These are phyloP conservation scores for Saccharomyces paradoxus DNA, from an alignment of 805 yeast genomes.

Conservation along the genomic window DNA sequence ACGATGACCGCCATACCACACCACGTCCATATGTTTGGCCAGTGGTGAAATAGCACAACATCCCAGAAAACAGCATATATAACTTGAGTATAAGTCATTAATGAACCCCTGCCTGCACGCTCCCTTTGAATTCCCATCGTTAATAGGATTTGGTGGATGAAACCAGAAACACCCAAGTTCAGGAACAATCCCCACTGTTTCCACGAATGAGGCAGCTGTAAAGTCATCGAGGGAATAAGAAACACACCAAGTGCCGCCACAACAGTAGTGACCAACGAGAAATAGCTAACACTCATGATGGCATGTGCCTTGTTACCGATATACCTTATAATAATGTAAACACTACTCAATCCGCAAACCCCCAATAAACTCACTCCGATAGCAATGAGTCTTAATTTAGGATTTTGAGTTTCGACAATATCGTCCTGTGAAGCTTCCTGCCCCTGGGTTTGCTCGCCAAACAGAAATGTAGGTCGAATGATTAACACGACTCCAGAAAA, in stretches of 20 bases:
- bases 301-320: slow-evolving; percentile 77
- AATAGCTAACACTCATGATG: slow-evolving; percentile 64
- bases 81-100: slow-evolving; percentile 68
- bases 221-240: slow-evolving; percentile 46
- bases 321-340: slow-evolving; percentile 59
- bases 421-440: neutral
- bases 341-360: slow-evolving; percentile 58
- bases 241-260: slow-evolving; percentile 47
- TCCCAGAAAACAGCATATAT: slow-evolving; percentile 73
- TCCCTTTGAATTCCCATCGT: slow-evolving; percentile 81
- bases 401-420: slow-evolving; percentile 22
- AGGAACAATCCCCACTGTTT: slow-evolving; percentile 59
- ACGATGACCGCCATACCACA: slow-evolving; percentile 62
- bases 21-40: slow-evolving; percentile 60
- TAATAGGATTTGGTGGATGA: slow-evolving; percentile 65
- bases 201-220: slow-evolving; percentile 51
- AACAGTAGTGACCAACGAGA: slow-evolving; percentile 51
- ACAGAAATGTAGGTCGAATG: slow-evolving; percentile 67
- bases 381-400: slow-evolving; percentile 50
- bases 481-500: slow-evolving; percentile 67
- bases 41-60: slow-evolving; percentile 55
- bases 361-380: slow-evolving; percentile 55
- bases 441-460: slow-evolving; percentile 32
- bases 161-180: slow-evolving; percentile 68
- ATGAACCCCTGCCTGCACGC: slow-evolving; percentile 61